Evolutionary conservation across 1,284 basidiomycete species (phyloP).

Genomic region (Cryptococcus hybrid): DNA sequence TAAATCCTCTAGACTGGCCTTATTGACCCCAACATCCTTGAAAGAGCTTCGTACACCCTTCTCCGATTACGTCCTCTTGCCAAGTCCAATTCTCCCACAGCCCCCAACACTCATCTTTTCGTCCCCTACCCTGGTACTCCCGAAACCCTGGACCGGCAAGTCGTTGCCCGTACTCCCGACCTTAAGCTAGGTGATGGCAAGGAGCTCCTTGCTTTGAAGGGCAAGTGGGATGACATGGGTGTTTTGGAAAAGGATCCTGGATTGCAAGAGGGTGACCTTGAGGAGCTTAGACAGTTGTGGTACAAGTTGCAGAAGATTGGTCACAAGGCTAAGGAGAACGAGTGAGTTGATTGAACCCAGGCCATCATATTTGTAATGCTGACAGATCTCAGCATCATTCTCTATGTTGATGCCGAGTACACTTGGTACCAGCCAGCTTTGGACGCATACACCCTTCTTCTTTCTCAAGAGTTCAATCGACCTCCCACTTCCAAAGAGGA

Average conservation of each 20-base stretch:
- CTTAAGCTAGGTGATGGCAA: conserved; percentile 3
- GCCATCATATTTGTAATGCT: neutral
- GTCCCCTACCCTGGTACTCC: conserved; percentile 68
- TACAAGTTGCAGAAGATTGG: conserved; percentile 62
- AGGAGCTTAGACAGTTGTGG: conserved; percentile 61
- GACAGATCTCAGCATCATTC: conserved; percentile 36
- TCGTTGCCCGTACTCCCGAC: conserved; percentile 26
- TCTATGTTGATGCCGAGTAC: conserved; percentile 81
- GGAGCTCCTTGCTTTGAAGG: conserved; percentile 26
- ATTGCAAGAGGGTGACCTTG: conserved; percentile 55
- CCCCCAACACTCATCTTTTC: conserved; percentile 16
- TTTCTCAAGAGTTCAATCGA: conserved; percentile 74
- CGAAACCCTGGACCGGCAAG: conserved; percentile 25
- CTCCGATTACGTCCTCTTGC: conserved; percentile 40
- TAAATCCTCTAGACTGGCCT: neutral
- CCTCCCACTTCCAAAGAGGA: conserved; percentile 14
- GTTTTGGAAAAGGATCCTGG: conserved; percentile 33
- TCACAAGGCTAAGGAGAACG: conserved; percentile 56
- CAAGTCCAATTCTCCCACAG: conserved; percentile 24
- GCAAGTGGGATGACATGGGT: conserved; percentile 23
- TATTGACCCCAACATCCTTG: neutral
- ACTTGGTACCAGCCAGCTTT: conserved; percentile 77
- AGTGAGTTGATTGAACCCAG: conserved; percentile 19
- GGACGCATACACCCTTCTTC: conserved; percentile 70
- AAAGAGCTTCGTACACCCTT: conserved; percentile 15